A percentile compares a stretch with the other conserved stretches of the same genome.
phyloP scores from a whole-genome alignment of 1,139 yeast species.

The Spencermartinsiella ligniputridi region DNA sequence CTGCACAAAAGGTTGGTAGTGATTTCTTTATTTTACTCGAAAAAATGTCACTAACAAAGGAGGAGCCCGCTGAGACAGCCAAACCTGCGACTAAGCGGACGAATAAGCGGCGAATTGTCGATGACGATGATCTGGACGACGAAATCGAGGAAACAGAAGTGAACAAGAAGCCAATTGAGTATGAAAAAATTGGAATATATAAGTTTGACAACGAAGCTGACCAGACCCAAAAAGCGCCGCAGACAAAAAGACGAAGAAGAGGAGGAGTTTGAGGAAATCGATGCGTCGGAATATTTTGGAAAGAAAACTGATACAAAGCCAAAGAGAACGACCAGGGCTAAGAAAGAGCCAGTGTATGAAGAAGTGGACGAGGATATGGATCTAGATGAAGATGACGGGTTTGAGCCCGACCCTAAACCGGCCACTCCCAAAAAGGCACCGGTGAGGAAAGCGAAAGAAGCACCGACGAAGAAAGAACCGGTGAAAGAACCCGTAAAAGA shows the following conservation, averaged over 20 bases:
- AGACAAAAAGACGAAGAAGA: slow-evolving; percentile 5
- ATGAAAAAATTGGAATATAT: no score
- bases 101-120: slow-evolving; percentile 7
- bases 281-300: slow-evolving; percentile 19
- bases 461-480: no score
- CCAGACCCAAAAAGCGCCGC: neutral
- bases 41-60: neutral
- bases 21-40: neutral
- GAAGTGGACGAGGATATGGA: slow-evolving; percentile 2
- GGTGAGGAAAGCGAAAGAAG: slow-evolving; percentile 8
- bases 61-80: no score
- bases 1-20: neutral
- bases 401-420: neutral
- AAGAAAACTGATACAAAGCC: slow-evolving; percentile 5
- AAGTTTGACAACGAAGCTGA: neutral
- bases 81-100: slow-evolving; percentile 5
- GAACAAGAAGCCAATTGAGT: neutral
- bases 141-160: neutral
- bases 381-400: slow-evolving; percentile 7
- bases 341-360: neutral
- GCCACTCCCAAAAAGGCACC: slow-evolving; percentile 2
- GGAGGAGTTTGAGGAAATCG: slow-evolving; percentile 17
- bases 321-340: slow-evolving; percentile 2
- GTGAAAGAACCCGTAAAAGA: neutral
- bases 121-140: slow-evolving; percentile 10